These are phyloP conservation scores for Clonostachys chloroleuca DNA, from an alignment of 2,329 filamentous ascomycete species.

Conservation along the genomic window DNA sequence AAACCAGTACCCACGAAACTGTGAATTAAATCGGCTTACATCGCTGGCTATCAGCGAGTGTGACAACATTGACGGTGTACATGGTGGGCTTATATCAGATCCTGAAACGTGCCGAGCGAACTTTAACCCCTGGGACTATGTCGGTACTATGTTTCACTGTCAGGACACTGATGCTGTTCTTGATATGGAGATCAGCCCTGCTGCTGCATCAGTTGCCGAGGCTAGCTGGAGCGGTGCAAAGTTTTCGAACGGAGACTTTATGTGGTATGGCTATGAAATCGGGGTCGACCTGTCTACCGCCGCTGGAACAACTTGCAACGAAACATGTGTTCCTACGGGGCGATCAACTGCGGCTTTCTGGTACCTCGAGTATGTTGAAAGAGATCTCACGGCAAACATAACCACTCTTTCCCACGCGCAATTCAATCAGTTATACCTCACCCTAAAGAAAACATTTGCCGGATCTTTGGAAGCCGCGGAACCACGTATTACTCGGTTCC, in stretches of 20 bases:
- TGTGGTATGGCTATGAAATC: background rate
- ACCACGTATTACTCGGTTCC: background rate
- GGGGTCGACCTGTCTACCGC: background rate
- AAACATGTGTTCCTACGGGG: background rate
- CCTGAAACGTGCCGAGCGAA: constrained; percentile 5
- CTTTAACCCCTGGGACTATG: constrained; percentile 7
- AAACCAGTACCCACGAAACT: constrained; percentile 4
- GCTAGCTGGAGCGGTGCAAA: background rate
- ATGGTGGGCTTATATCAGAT: constrained; percentile 13
- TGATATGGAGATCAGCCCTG: background rate
- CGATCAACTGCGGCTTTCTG: background rate
- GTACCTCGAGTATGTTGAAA: no score
- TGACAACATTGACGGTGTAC: constrained; percentile 12
- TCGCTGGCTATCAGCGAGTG: constrained; percentile 4
- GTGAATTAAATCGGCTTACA: constrained; percentile 3
- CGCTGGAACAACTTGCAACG: background rate
- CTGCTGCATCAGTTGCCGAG: background rate
- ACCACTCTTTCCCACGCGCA: background rate
- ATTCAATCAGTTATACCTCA: background rate
- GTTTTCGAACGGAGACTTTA: background rate
- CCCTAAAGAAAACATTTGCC: background rate
- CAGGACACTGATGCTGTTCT: background rate
- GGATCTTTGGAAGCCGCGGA: background rate
- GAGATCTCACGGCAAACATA: background rate
- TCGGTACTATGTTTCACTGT: constrained; percentile 1